Evolutionary conservation across 495 filamentous ascomycete genomes (phyloP), one percentile per base, ranked within the genome.

Genomic region (Thermochaetoides thermophila): DNA sequence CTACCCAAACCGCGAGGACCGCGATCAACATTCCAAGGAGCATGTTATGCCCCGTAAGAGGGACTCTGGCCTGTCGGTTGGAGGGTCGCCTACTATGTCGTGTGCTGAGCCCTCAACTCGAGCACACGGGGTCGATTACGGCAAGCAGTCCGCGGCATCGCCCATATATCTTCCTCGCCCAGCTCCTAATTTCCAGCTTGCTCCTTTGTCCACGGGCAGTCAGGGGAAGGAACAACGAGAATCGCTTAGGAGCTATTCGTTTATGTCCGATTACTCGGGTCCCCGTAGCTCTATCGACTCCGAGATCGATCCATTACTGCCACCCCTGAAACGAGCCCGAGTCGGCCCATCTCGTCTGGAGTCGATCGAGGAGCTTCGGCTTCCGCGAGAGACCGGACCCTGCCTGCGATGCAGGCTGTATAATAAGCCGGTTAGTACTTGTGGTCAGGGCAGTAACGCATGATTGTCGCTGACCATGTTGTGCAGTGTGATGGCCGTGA

Each of bases 401-500:
- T 67, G 63, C 36, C 40, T 67, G 39, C 60, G 59, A 12, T 67
- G 63, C 34, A 61, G 50, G 43, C 39, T 60, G 10, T 33, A 51
- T 27, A 53, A 55, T 22, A 58, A 60, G 33, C 50, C 47, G 34
- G 63, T 55, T 15, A 37, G 51, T 65, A n/a, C n/a, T n/a, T n/a
- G n/a, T n/a, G n/a, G n/a, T n/a, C n/a, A n/a, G n/a, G n/a, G n/a
- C n/a, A n/a, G n/a, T n/a, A n/a, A n/a, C n/a, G n/a, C n/a, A n/a
- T n/a, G n/a, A n/a, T n/a, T n/a, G n/a, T n/a, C n/a, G n/a, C n/a
- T n/a, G n/a, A n/a, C n/a, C n/a, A n/a, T n/a, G n/a, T n/a, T n/a
- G n/a, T n/a, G n/a, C 31, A 65, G 61, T 67, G 63, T 27, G 62
- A 66, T 35, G 57, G 56, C 35, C 58, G 52, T 37, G 58, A 64